Percentiles rank a stretch among this genome's conserved stretches.
Evolutionary conservation across 768 basidiomycete genomes (phyloP).

Genomic region (Phaeotremella fagi): DNA sequence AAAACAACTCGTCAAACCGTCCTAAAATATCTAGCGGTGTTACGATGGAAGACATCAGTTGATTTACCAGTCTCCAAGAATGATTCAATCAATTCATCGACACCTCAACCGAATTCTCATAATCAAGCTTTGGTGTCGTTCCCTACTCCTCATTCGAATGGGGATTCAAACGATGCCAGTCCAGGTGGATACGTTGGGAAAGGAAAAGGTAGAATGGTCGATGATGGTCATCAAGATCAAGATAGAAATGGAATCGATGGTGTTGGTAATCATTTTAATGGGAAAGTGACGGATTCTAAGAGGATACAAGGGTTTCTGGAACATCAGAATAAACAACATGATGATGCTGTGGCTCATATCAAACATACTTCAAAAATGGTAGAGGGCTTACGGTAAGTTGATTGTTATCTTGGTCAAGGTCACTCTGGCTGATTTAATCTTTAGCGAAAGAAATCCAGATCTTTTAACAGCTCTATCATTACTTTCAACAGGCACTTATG

Average conservation of each 20-base stretch:
- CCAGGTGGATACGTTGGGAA: conserved; percentile 24
- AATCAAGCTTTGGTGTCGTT: conserved; percentile 14
- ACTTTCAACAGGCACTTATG: conserved; percentile 78
- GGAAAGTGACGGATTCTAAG: conserved; percentile 39
- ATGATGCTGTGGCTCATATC: conserved; percentile 61
- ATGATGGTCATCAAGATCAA: no score
- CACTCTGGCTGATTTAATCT: background rate
- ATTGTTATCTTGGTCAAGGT: background rate
- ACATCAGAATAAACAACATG: conserved; percentile 61
- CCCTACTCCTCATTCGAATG: conserved; percentile 37
- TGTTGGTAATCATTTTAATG: conserved; percentile 6
- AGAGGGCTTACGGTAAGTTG: conserved; percentile 67
- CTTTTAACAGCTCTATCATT: conserved; percentile 85
- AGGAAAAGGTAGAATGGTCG: conserved; percentile 26
- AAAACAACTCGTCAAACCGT: conserved; percentile 33
- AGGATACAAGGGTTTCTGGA: conserved; percentile 32
- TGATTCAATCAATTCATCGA: conserved; percentile 1
- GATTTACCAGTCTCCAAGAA: conserved; percentile 15
- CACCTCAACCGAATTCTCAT: background rate
- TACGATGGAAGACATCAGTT: conserved; percentile 39
- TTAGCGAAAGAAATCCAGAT: conserved; percentile 86
- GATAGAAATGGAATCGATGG: no score
- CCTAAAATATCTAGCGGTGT: conserved; percentile 37
- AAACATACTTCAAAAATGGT: conserved; percentile 64
- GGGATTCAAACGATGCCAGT: conserved; percentile 25